Evolutionary conservation across 106 monocot genomes (phyloP), one percentile per base, ranked within the genome.

Genomic region (Apostasia ramifera): DNA sequence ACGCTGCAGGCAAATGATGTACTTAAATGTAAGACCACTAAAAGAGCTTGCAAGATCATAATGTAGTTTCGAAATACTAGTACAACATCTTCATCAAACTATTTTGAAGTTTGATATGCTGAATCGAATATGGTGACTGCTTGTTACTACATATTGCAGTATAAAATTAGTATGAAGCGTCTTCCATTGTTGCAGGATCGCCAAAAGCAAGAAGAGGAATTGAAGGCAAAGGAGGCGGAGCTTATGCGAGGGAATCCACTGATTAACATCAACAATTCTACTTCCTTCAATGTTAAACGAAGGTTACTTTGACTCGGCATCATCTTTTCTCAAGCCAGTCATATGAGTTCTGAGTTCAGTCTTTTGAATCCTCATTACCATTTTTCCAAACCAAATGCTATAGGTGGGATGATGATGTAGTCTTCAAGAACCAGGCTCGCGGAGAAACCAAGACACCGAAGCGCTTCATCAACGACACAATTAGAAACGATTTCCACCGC

Each of bases 391-490:
- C 52, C 46, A 9, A 26, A 53, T 40, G 12, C 37, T 76, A 55
- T 70, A 95, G 95, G 85, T 93, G 92, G 97, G 97, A 92, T 63
- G 97, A 90, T 76, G 97, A 90, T 70, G 97, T 92, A 8, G 97
- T 98, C 47, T 92, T 98, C 45, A 90, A 98, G 76, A 98, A 98
- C 74, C 89, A 98, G 76, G 77, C 89, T 75, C 87, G 87, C 44
- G 87, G 92, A 3, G 97, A 92, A 76, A 57, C 87, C 2, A 98
- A 98, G 78, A 67, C 97, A 3, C 87, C 87, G 0, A 92, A 98
- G 73, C 68, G 87, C n/a, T 98, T 98, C 73, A 90, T 98, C 61
- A 98, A 92, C 44, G 97, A 97, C 72, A 92, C 97, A 43, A 97
- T 97, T 64, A 84, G 92, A 66, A 97, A 73, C 58, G 97, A 97